Evolutionary conservation across 805 yeast genomes (phyloP), one percentile per base, ranked within the genome.

Genomic region (Nakazawaea ishiwadae): DNA sequence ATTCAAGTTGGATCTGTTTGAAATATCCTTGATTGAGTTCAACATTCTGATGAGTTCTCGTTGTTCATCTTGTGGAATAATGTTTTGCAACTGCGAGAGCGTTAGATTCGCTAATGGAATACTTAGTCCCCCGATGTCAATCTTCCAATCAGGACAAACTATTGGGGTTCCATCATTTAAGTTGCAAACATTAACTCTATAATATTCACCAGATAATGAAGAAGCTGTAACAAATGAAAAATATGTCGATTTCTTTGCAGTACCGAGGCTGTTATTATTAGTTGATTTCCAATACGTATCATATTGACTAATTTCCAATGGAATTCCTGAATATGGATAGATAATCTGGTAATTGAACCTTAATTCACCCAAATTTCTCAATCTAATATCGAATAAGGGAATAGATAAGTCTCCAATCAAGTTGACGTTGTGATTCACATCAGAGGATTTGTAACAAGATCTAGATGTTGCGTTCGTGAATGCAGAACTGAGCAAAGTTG

Each of bases 271-370:
- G 32, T 67, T 60, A 30, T 76, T 77, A 34, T 82, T 75, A 0
- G 96, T 85, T 1, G 96, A 82, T 61, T 90, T 93, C 99, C 99
- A 91, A 62, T 91, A 91, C 0, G 98, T 91, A 55, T 90, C 97
- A 57, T 85, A 89, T 64, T 88, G 87, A 9, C 95, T 81, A 32
- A 95, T 84, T 59, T 90, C 97, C 44, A 91, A 65, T 4, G 95
- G 83, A 0, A 64, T 65, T 5, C 96, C 97, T 5, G 81, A 70
- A 56, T 83, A 93, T n/a, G 99, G 97, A 58, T 81, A 80, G 38
- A 91, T 86, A 3, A 91, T 76, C 53, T 87, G 90, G 62, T 80
- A 88, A 47, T 78, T 76, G 60, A 90, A 84, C 28, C 73, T 72
- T 33, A 91, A 62, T 44, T 81, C 84, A 11, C 99, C 99, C 45